Conservation (phyloP, 225 moss, liverwort and hornwort genomes). For the Antitrichia curtipendula region DNA sequence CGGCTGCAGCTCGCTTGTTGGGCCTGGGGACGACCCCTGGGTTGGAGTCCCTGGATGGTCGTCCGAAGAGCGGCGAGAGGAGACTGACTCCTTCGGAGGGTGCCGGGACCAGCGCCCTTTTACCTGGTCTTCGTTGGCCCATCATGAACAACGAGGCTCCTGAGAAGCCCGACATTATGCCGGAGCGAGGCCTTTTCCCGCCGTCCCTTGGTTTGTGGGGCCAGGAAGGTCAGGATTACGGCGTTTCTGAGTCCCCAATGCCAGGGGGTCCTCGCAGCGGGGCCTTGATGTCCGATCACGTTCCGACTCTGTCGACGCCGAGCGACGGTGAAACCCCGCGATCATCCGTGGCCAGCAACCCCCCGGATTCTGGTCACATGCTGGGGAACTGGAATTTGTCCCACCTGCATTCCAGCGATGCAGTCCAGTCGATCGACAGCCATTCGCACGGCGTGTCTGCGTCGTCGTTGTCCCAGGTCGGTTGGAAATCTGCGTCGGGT, state of each 20-base stretch:
- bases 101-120: slow-evolving; percentile 22
- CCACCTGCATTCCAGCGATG: slow-evolving; percentile 14
- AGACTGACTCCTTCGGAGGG: slow-evolving; percentile 11
- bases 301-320: slow-evolving; percentile 5
- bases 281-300: slow-evolving; percentile 3
- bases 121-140: slow-evolving; percentile 45
- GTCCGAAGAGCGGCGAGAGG: slow-evolving; percentile 32
- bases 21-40: slow-evolving; percentile 7
- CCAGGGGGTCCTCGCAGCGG: slow-evolving; percentile 6
- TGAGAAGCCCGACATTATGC: slow-evolving; percentile 12
- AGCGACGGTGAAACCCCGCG: slow-evolving; percentile 26
- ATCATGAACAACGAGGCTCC: slow-evolving; percentile 23
- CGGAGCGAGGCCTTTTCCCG: slow-evolving; percentile 7
- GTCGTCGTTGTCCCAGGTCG: slow-evolving; percentile 18
- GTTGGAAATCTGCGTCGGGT: slow-evolving; percentile 54
- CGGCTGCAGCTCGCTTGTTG: slow-evolving; percentile 37
- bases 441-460: slow-evolving; percentile 1
- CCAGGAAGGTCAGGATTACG: slow-evolving; percentile 26
- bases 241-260: not conserved
- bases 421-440: not conserved
- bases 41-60: slow-evolving; percentile 10
- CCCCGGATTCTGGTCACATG: not conserved
- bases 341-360: slow-evolving; percentile 21
- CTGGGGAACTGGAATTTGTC: slow-evolving; percentile 26
- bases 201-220: slow-evolving; percentile 36